phyloP scores from a whole-genome alignment of 257 asterid genomes.

The Solanum medicagineum region DNA sequence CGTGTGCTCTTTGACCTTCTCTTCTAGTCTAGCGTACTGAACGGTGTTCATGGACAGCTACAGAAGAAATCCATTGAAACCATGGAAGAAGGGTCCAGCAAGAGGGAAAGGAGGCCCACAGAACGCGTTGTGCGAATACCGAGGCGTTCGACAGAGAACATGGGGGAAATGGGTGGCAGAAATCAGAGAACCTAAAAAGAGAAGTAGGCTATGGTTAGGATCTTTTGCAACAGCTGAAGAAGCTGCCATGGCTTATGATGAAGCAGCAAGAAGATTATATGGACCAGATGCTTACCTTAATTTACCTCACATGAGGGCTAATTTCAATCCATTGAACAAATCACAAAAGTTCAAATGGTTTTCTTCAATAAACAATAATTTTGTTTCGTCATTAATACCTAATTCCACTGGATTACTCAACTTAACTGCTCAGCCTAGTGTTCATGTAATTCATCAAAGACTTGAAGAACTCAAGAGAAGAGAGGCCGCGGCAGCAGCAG shows the following conservation, averaged over 20 bases:
- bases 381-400: conserved; percentile 30
- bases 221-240: conserved; percentile 91
- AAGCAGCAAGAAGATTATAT: conserved; percentile 82
- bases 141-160: conserved; percentile 89
- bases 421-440: conserved; percentile 77
- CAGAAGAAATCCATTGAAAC: conserved; percentile 64
- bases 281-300: conserved; percentile 94
- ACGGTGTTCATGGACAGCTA: conserved; percentile 43
- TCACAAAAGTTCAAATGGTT: conserved; percentile 91
- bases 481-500: conserved; percentile 19
- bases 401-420: conserved; percentile 54
- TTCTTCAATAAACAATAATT: conserved; percentile 31
- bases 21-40: not conserved
- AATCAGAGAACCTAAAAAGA: conserved; percentile 84
- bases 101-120: conserved; percentile 97
- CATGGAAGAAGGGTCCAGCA: conserved; percentile 98
- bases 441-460: conserved; percentile 78
- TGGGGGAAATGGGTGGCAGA: conserved; percentile 91
- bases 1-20: too few relatives aligned
- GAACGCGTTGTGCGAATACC: conserved; percentile 72
- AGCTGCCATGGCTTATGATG: conserved; percentile 97
- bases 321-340: conserved; percentile 72
- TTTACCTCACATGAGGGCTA: conserved; percentile 72
- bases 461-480: conserved; percentile 78
- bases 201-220: conserved; percentile 88